Percentiles rank a stretch among this genome's conserved stretches.
Conservation (phyloP, 352 stramenopile genomes). For the Peronospora farinosa region DNA sequence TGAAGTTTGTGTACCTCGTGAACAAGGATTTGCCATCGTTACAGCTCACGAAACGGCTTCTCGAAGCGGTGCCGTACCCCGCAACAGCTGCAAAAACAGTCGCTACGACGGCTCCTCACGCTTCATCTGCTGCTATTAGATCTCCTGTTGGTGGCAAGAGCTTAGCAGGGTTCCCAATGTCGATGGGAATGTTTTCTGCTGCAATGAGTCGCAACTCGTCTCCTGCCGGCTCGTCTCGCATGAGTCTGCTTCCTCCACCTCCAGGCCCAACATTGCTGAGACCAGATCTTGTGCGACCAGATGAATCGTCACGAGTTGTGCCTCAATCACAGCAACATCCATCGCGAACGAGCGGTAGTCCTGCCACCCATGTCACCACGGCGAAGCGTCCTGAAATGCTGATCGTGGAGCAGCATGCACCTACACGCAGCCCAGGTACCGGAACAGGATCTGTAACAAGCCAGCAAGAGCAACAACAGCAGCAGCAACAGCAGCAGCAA, state of each 20-base stretch:
- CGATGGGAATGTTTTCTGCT: constrained; percentile 34
- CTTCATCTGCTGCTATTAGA: constrained; percentile 13
- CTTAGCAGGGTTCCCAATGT: constrained; percentile 20
- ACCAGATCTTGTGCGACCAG: constrained; percentile 22
- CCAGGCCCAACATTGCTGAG: constrained; percentile 25
- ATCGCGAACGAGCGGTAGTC: constrained; percentile 10
- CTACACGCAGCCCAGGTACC: constrained; percentile 12
- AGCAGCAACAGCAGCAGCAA: background rate
- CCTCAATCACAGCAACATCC: constrained; percentile 16
- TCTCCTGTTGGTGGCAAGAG: constrained; percentile 16
- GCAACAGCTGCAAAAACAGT: constrained; percentile 27
- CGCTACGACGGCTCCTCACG: constrained; percentile 24
- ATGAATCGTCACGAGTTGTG: constrained; percentile 29
- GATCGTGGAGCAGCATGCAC: constrained; percentile 31
- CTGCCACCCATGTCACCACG: constrained; percentile 8
- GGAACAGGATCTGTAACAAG: constrained; percentile 11
- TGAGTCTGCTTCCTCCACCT: constrained; percentile 28
- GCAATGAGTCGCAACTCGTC: constrained; percentile 25
- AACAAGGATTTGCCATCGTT: constrained; percentile 74
- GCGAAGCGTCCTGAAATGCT: constrained; percentile 33
- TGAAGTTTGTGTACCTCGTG: constrained; percentile 86
- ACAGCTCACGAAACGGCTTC: constrained; percentile 69
- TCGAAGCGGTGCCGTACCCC: constrained; percentile 59
- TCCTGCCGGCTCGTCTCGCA: constrained; percentile 18
- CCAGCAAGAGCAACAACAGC: constrained; percentile 20